Evolutionary conservation across 441 rosid species (phyloP), one percentile per base, ranked within the genome.

Genomic region (Corymbia citriodora): DNA sequence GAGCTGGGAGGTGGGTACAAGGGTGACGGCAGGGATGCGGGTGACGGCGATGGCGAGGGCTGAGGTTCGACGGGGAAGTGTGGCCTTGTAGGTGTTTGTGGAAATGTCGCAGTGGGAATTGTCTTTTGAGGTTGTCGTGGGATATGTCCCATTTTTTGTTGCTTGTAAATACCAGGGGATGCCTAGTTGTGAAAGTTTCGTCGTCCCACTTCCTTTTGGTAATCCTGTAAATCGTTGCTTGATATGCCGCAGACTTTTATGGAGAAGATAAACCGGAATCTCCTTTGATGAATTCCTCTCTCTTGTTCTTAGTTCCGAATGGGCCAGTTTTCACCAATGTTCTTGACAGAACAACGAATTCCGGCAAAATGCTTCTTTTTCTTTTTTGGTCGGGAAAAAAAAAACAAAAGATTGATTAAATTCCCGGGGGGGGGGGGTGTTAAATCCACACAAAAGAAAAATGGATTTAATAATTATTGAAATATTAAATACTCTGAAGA

Each of bases 1-100:
- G 94, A 97, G 13, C 86, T 98, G 96, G 98, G 98, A 5, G 95
- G 94, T 94, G 99, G 99, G 92, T 98, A 92, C 93, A 91, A 91
- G 31, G 99, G 99, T 25, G 99, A 97, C 91, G 98, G 96, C 54
- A 33, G 83, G 14, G 94, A 92, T 48, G 95, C 79, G 74, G 72
- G 52, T 54, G 50, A 65, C 12, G 92, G 90, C 70, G 93, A 54
- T 0, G 90, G 70, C 33, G 94, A 88, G 12, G 88, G 29, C 48
- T 79, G 33, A 19, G 57, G 48, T n/a, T 49, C 40, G 50, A 16
- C 17, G 70, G 36, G 29, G 88, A 87, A 63, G 89, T 50, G 31
- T 79, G 12, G 85, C 85, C 3, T 79, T 14, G 85, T 40, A 90
- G 89, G 68, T 74, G 36, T 72, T 89, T 86, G 88, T 74, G 52